Conservation (phyloP, 202 grass and related monocot species). For the Hordeum pubiflorum region DNA sequence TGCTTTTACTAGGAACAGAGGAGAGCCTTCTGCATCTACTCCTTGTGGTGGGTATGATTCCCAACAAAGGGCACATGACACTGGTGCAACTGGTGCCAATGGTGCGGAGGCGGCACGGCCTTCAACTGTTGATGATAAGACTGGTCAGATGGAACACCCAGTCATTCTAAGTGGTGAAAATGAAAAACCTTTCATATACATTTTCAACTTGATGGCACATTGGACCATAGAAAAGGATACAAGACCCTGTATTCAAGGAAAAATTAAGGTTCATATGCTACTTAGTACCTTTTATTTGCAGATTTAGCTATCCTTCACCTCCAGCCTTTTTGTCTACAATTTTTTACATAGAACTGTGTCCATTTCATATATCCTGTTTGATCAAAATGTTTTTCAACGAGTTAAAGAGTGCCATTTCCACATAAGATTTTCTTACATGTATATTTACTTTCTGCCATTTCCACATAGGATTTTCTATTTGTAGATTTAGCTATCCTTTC, state of each 20-base stretch:
- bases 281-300: neutral
- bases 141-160: conserved; percentile 29
- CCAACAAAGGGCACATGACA: conserved; percentile 18
- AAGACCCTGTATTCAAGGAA: conserved; percentile 51
- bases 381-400: neutral
- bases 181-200: conserved; percentile 78
- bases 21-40: conserved; percentile 29
- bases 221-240: conserved; percentile 50
- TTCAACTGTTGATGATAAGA: conserved; percentile 26
- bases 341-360: neutral
- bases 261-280: conserved; percentile 64
- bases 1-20: conserved; percentile 8
- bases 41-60: conserved; percentile 5
- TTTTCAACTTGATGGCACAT: conserved; percentile 48
- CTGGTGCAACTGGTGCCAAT: conserved; percentile 14
- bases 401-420: neutral
- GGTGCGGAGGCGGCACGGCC: conserved; percentile 8
- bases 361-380: neutral
- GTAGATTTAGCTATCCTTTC: neutral
- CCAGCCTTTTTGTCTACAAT: neutral
- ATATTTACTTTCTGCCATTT: neutral
- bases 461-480: neutral
- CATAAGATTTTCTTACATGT: neutral
- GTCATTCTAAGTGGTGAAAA: conserved; percentile 52
- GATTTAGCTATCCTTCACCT: neutral